phyloP scores from a whole-genome alignment of 2,329 filamentous ascomycete species.

The Onygena corvina region DNA sequence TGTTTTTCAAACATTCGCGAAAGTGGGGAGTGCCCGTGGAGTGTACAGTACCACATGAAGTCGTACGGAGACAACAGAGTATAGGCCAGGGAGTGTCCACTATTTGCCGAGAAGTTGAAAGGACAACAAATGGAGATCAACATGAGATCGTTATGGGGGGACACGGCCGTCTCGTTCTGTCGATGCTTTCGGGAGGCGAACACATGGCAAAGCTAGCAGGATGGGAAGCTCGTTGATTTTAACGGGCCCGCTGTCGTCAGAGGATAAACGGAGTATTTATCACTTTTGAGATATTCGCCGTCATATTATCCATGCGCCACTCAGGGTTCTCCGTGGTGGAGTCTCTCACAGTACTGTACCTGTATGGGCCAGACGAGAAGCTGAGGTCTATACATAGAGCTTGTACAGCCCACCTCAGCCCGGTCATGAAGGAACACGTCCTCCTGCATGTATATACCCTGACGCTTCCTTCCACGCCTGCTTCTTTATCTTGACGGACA shows the following conservation, averaged over 20 bases:
- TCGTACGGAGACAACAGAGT: too few species aligned
- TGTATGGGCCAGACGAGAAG: not conserved
- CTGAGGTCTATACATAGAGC: slow-evolving; percentile 1
- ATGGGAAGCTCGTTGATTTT: not conserved
- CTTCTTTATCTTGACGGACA: not conserved
- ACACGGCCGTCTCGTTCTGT: not conserved
- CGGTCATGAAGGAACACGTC: not conserved
- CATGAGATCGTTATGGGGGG: not conserved
- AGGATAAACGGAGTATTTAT: too few species aligned
- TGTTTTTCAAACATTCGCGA: not conserved
- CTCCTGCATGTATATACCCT: too few species aligned
- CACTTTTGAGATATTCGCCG: not conserved
- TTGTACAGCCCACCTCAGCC: not conserved
- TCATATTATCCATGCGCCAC: slow-evolving; percentile 2
- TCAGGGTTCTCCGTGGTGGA: not conserved
- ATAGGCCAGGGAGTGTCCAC: not conserved
- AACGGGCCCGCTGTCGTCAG: not conserved
- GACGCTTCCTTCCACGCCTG: not conserved
- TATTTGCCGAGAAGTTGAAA: not conserved
- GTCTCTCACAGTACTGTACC: not conserved
- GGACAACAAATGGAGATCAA: not conserved
- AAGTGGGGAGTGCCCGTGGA: not conserved
- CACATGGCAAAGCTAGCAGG: slow-evolving; percentile 1
- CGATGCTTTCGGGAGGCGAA: slow-evolving; percentile 2
- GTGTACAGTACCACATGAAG: not conserved